phyloP scores from a whole-genome alignment of 2,329 filamentous ascomycete species.

The Fusarium beomiforme region DNA sequence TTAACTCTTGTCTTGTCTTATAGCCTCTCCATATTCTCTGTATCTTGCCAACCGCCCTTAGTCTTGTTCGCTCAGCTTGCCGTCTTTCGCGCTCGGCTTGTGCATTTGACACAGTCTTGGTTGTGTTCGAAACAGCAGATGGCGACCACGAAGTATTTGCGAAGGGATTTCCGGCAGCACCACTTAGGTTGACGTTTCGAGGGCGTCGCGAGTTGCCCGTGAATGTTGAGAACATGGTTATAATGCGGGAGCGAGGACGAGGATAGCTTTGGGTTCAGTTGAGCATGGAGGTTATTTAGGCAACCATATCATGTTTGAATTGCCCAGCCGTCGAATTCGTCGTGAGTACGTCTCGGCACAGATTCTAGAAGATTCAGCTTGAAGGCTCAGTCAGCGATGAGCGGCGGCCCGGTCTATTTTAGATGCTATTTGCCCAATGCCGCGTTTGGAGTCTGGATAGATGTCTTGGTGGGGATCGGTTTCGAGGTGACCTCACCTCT shows the following conservation, averaged over 20 bases:
- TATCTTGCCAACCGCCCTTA: slow-evolving; percentile 77
- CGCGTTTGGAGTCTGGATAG: slow-evolving; percentile 31
- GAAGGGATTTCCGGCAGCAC: slow-evolving; percentile 84
- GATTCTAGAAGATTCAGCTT: slow-evolving; percentile 45
- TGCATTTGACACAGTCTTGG: slow-evolving; percentile 83
- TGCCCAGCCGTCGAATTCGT: neutral
- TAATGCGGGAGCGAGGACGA: slow-evolving; percentile 5
- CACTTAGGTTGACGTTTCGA: slow-evolving; percentile 94
- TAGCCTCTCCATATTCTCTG: slow-evolving; percentile 88
- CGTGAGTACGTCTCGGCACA: neutral
- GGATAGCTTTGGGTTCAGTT: neutral
- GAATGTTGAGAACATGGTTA: slow-evolving; percentile 87
- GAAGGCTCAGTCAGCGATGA: slow-evolving; percentile 40
- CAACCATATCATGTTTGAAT: slow-evolving; percentile 23
- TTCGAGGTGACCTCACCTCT: slow-evolving; percentile 35
- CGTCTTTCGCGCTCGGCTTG: slow-evolving; percentile 85
- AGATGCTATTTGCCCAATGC: slow-evolving; percentile 35
- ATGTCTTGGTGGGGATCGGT: slow-evolving; percentile 39
- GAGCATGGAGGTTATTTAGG: slow-evolving; percentile 9
- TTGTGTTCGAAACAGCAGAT: slow-evolving; percentile 69
- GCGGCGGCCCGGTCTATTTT: slow-evolving; percentile 9
- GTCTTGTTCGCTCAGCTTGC: slow-evolving; percentile 80
- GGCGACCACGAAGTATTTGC: slow-evolving; percentile 69
- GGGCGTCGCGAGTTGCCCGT: slow-evolving; percentile 86
- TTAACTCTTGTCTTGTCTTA: slow-evolving; percentile 66